phyloP scores from a whole-genome alignment of 164 flowering plant genomes.

The Echeveria elegans region DNA sequence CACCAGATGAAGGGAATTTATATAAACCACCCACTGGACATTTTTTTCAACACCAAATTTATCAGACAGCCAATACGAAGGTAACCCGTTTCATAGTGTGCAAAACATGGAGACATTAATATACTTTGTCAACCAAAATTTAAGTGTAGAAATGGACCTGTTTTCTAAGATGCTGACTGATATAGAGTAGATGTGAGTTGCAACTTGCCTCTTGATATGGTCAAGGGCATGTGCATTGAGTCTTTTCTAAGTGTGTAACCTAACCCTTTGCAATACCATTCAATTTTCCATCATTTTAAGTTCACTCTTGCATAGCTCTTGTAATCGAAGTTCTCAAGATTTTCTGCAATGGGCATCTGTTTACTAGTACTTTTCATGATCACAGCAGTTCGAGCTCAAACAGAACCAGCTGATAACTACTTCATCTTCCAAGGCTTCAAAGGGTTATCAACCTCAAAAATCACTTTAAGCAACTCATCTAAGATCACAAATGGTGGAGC shows the following conservation, averaged over 20 bases:
- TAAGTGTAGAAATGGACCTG: neutral
- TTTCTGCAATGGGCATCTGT: neutral
- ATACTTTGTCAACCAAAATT: too few relatives aligned
- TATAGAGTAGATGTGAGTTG: neutral
- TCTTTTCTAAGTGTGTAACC: neutral
- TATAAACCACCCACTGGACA: neutral
- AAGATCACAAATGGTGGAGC: neutral
- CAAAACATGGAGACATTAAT: too few relatives aligned
- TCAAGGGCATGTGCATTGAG: neutral
- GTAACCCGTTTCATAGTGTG: neutral
- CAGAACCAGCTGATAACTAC: neutral
- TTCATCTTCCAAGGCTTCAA: constrained; percentile 10
- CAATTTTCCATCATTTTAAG: neutral
- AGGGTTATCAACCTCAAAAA: neutral
- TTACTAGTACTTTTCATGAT: neutral
- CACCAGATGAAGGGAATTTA: neutral
- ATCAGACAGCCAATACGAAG: neutral
- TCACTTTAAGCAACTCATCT: neutral
- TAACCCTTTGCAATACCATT: neutral
- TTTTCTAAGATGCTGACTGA: neutral
- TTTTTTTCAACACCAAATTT: neutral
- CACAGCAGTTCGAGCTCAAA: neutral
- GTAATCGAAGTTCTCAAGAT: neutral
- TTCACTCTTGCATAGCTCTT: neutral
- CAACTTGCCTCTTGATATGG: neutral